Conservation (phyloP, 352 stramenopile genomes). For the Phytophthora melonis region DNA sequence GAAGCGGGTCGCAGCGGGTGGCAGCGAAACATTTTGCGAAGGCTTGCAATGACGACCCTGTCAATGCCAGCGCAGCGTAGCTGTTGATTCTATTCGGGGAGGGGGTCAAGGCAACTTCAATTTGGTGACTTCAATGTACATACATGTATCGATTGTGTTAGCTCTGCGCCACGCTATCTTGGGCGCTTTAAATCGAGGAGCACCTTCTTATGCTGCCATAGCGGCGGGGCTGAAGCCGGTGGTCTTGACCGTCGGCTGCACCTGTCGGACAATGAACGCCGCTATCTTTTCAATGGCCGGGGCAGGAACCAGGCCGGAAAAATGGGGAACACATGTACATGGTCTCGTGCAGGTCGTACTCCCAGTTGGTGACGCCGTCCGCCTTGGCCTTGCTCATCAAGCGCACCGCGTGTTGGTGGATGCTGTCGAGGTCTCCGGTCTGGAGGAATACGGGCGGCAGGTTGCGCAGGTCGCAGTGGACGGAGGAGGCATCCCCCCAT, state of each 20-base stretch:
- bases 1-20: conserved; percentile 32
- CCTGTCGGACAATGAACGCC: conserved; percentile 42
- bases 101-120: neutral
- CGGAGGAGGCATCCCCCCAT: too few species aligned
- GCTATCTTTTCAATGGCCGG: conserved; percentile 42
- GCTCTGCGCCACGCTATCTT: neutral
- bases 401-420: too few species aligned
- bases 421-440: too few species aligned
- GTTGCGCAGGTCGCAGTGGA: too few species aligned
- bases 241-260: conserved; percentile 31
- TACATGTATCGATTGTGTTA: conserved; percentile 1
- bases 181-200: conserved; percentile 1
- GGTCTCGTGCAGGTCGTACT: conserved; percentile 45
- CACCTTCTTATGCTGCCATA: conserved; percentile 33
- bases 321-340: conserved; percentile 51
- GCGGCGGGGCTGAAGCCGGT: conserved; percentile 28
- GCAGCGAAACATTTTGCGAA: conserved; percentile 42
- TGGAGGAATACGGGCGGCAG: too few species aligned
- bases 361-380: conserved; percentile 51
- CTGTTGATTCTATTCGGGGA: neutral
- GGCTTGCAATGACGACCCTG: neutral
- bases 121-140: conserved; percentile 7
- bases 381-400: too few species aligned
- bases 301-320: conserved; percentile 50
- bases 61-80: conserved; percentile 21